Evolutionary conservation across 139 green algal genomes (phyloP).

Genomic region (Dunaliella primolecta): DNA sequence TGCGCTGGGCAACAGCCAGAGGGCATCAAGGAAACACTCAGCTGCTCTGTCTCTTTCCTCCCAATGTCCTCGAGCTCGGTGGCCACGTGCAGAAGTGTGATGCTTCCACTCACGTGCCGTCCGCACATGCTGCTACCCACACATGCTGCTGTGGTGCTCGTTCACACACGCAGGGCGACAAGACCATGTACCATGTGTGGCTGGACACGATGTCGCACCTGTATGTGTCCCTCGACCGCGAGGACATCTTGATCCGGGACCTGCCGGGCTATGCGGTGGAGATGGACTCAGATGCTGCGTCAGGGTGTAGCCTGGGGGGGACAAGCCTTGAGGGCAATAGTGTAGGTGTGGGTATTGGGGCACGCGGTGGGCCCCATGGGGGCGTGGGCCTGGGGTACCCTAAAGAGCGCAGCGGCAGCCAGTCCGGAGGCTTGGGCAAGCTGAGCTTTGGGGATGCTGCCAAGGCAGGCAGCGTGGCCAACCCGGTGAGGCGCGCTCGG

Average conservation of each 20-base stretch:
- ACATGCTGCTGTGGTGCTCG: too few species aligned
- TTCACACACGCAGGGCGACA: slow-evolving; percentile 4
- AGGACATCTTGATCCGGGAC: slow-evolving; percentile 18
- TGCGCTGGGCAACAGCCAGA: too few species aligned
- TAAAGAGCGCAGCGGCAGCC: too few species aligned
- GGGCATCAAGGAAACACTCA: too few species aligned
- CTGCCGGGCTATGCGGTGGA: slow-evolving; percentile 17
- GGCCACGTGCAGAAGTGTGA: too few species aligned
- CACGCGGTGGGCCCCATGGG: neutral
- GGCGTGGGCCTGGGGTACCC: neutral
- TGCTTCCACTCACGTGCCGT: too few species aligned
- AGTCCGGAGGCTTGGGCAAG: too few species aligned
- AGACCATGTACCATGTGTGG: slow-evolving; percentile 22
- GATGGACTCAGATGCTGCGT: neutral
- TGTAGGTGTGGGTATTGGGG: neutral
- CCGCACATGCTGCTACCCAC: too few species aligned
- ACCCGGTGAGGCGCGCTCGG: neutral
- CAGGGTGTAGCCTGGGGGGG: neutral
- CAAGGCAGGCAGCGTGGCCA: neutral
- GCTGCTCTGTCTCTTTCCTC: too few species aligned
- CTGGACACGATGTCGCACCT: slow-evolving; percentile 6
- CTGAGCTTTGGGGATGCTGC: neutral
- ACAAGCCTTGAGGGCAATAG: neutral
- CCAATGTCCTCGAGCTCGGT: too few species aligned
- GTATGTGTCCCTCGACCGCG: slow-evolving; percentile 11